These are phyloP conservation scores for Hanseniaspora pseudoguilliermondii DNA, from an alignment of 805 yeast genomes.

Conservation along the genomic window DNA sequence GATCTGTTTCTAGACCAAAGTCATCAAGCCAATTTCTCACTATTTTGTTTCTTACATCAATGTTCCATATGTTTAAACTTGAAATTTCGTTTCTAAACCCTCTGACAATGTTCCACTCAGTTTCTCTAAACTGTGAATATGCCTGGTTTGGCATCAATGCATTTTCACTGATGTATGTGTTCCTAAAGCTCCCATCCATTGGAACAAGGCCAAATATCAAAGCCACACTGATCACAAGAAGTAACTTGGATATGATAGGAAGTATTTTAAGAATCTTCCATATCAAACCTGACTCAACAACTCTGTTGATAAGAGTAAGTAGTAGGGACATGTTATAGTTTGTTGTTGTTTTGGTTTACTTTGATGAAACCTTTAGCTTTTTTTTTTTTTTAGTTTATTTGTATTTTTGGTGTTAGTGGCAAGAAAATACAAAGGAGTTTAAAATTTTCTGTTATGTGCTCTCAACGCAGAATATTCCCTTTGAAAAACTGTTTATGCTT, in stretches of 20 bases:
- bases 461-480: too few species aligned
- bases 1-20: slow-evolving; percentile 56
- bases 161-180: slow-evolving; percentile 84
- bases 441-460: neutral
- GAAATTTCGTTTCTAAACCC: slow-evolving; percentile 53
- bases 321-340: slow-evolving; percentile 33
- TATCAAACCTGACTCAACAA: slow-evolving; percentile 35
- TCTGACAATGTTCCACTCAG: slow-evolving; percentile 84
- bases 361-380: too few species aligned
- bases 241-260: slow-evolving; percentile 33
- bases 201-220: slow-evolving; percentile 58
- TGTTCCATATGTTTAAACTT: slow-evolving; percentile 21
- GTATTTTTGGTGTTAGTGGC: neutral
- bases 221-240: slow-evolving; percentile 36
- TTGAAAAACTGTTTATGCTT: too few species aligned
- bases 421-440: neutral
- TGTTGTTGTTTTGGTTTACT: neutral
- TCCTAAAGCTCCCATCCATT: slow-evolving; percentile 64
- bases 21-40: slow-evolving; percentile 51
- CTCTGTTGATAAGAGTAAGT: slow-evolving; percentile 33
- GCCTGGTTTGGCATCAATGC: slow-evolving; percentile 97
- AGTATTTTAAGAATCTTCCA: slow-evolving; percentile 33
- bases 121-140: slow-evolving; percentile 76
- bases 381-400: neutral
- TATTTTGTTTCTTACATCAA: slow-evolving; percentile 31